Conservation (phyloP, 768 basidiomycete genomes). For the Psilocybe subaeruginosa region DNA sequence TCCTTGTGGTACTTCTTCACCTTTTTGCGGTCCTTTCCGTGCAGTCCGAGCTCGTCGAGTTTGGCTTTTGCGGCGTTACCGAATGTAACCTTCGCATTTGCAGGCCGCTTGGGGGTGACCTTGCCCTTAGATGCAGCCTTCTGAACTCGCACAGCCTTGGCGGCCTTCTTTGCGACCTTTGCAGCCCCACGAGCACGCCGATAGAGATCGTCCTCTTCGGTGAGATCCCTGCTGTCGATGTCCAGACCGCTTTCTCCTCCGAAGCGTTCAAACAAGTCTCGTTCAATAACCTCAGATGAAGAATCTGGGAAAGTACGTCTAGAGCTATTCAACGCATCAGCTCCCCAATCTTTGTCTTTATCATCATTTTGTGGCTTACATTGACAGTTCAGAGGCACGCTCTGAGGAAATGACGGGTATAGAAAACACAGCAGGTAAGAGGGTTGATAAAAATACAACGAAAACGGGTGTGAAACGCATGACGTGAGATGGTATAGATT, state of each 20-base stretch:
- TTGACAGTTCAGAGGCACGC: neutral
- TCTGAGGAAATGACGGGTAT: neutral
- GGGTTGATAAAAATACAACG: neutral
- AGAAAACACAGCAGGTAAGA: neutral
- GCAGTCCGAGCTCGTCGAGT: constrained; percentile 13
- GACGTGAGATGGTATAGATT: neutral
- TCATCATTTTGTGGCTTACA: neutral
- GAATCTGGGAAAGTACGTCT: neutral
- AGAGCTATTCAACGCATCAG: neutral
- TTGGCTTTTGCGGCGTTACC: constrained; percentile 3
- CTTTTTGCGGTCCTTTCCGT: constrained; percentile 13
- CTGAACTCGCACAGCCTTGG: neutral
- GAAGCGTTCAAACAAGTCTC: neutral
- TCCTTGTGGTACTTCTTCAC: constrained; percentile 12
- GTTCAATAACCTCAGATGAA: neutral
- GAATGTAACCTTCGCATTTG: constrained; percentile 12
- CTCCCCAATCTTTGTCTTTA: neutral
- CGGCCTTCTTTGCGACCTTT: neutral
- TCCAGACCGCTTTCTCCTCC: neutral
- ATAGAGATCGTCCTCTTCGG: neutral
- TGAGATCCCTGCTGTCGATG: neutral
- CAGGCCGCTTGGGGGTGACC: neutral
- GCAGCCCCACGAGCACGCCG: neutral
- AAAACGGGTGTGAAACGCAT: neutral
- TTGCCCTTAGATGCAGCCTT: neutral